phyloP scores from a whole-genome alignment of 768 basidiomycete genomes.

The Clitopilus passeckerianus region DNA sequence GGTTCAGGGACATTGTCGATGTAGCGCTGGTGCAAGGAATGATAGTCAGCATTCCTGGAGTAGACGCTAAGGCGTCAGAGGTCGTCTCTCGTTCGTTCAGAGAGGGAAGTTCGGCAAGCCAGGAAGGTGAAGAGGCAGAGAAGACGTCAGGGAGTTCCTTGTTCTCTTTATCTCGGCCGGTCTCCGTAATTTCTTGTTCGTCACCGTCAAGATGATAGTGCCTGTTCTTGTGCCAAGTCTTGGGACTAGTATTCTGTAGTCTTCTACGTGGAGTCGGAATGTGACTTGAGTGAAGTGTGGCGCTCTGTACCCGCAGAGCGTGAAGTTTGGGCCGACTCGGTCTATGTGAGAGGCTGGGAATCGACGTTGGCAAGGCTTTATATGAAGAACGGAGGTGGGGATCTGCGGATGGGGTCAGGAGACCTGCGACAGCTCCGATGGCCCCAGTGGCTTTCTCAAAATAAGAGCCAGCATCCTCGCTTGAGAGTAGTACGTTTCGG shows the following conservation, averaged over 20 bases:
- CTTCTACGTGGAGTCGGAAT: constrained; percentile 1
- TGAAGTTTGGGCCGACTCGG: not conserved
- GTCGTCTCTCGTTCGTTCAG: constrained; percentile 1
- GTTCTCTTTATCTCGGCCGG: not conserved
- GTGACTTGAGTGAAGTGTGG: not conserved
- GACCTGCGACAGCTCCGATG: not conserved
- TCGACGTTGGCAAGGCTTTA: constrained; percentile 3
- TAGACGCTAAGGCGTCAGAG: not conserved
- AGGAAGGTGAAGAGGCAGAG: not conserved
- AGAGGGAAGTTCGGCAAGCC: not conserved
- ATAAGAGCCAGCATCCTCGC: not conserved
- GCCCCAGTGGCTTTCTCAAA: not conserved
- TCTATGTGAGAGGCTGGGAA: not conserved
- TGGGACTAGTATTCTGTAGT: not conserved
- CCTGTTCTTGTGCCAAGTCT: constrained; percentile 10
- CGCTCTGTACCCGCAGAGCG: not conserved
- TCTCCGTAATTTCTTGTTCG: not conserved
- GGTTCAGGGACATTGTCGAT: constrained; percentile 6
- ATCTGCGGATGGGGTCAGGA: not conserved
- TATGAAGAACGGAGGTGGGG: constrained; percentile 7
- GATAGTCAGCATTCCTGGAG: constrained; percentile 1
- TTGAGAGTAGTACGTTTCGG: not conserved
- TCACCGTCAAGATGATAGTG: constrained; percentile 10
- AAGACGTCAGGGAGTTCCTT: not conserved
- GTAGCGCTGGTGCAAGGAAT: constrained; percentile 5